Percentiles rank a stretch among this genome's conserved stretches.
phyloP scores from a whole-genome alignment of 2,329 filamentous ascomycete genomes.

The Arthrinium phaeospermum region DNA sequence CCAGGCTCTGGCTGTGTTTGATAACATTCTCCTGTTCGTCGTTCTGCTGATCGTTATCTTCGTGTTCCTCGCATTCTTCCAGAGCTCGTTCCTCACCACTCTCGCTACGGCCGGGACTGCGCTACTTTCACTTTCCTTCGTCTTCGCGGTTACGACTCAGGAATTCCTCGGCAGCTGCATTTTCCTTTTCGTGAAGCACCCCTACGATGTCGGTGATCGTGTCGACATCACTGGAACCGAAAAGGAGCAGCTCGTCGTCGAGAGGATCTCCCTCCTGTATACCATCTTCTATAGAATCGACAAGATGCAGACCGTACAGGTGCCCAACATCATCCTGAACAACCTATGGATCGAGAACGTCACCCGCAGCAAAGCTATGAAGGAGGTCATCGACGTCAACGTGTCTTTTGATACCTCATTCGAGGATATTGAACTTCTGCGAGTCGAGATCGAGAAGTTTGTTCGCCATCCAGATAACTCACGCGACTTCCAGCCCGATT shows the following conservation, averaged over 20 bases:
- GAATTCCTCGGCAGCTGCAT: conserved; percentile 98
- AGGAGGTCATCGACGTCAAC: conserved; percentile 79
- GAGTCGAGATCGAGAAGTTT: conserved; percentile 83
- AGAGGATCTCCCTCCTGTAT: conserved; percentile 93
- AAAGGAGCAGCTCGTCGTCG: conserved; percentile 75
- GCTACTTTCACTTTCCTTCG: conserved; percentile 93
- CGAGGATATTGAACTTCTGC: conserved; percentile 86
- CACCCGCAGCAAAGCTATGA: conserved; percentile 89
- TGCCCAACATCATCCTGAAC: conserved; percentile 93
- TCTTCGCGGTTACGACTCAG: conserved; percentile 89
- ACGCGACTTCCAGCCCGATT: conserved; percentile 87
- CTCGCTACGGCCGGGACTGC: conserved; percentile 90
- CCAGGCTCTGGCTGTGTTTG: conserved; percentile 89
- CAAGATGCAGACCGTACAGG: conserved; percentile 79
- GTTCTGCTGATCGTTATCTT: conserved; percentile 82
- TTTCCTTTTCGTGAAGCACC: conserved; percentile 98
- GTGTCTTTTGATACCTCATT: conserved; percentile 87
- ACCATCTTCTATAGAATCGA: conserved; percentile 87
- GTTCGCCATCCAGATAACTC: conserved; percentile 83
- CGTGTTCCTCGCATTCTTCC: conserved; percentile 89
- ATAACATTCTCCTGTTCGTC: conserved; percentile 82
- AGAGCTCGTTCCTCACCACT: conserved; percentile 82
- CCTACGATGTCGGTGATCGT: conserved; percentile 93
- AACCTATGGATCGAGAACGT: conserved; percentile 95
- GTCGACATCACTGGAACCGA: conserved; percentile 73